Evolutionary conservation across 148 eudicot species (phyloP), one percentile per base, ranked within the genome.

Genomic region (Rhododendron griersonianum): DNA sequence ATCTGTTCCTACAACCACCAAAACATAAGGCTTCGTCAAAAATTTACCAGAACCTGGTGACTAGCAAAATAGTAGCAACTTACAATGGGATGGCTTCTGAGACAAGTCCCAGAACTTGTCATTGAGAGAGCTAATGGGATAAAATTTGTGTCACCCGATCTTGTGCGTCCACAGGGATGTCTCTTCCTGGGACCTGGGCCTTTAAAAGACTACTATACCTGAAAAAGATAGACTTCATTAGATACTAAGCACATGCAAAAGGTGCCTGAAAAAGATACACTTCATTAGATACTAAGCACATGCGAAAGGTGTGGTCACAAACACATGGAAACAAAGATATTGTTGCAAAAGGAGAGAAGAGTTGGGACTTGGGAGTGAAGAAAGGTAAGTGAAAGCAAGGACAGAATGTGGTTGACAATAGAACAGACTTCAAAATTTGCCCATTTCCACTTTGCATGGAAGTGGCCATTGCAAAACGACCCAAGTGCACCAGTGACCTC

Each of bases 111-210:
- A 83, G 77, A 30, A 76, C 19, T 74, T 69, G 63, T 7, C 78
- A 25, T 7, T 55, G 8, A 30, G 59, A 53, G 81, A 59, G 80
- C 86, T 87, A 93, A 85, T 55, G 87, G 37, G 92, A 78, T 87
- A 95, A 85, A 90, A 95, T 89, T 76, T 98, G 94, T 2, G 91
- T 81, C 83, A 95, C 87, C 81, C 98, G 90, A 51, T 89, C 95
- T 33, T 88, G 89, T 77, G 99, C 95, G 87, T 95, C 98, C 8
- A 86, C 85, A 2, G 99, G 99, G 78, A 98, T 95, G 19, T 98
- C 99, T 86, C 99, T 92, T 44, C 99, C 99, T 11, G 98, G 98
- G 88, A 98, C 98, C 81, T 91, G 88, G 55, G 93, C 91, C 88
- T 94, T 93, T 76, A 95, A 84, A 86, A 98, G 98, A 93, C 84